A percentile compares a stretch with the other conserved stretches of the same genome.
Conservation (phyloP, 1,284 basidiomycete genomes). For the Caloboletus inedulis region DNA sequence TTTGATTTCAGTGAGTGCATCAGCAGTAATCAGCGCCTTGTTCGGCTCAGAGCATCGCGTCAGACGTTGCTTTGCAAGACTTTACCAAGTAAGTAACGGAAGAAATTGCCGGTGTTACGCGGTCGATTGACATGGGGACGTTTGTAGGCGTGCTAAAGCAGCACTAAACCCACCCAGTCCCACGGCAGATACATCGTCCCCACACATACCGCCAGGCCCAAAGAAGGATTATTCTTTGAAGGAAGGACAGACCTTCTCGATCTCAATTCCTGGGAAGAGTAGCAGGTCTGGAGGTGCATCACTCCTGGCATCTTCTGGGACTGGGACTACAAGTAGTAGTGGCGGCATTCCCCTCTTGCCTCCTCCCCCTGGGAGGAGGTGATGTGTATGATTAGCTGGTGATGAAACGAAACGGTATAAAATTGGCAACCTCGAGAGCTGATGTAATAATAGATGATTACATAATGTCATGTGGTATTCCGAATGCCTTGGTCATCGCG, state of each 20-base stretch:
- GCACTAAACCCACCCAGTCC: constrained; percentile 52
- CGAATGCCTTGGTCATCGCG: constrained; percentile 8
- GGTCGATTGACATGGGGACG: not conserved
- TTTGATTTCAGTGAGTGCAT: constrained; percentile 84
- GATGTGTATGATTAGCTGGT: not conserved
- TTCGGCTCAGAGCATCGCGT: constrained; percentile 4
- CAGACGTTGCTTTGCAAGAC: constrained; percentile 93
- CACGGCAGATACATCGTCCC: constrained; percentile 43
- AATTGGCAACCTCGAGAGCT: not conserved
- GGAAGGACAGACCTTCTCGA: constrained; percentile 94
- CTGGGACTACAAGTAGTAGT: constrained; percentile 24
- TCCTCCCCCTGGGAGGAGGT: constrained; percentile 59
- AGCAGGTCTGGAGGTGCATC: constrained; percentile 33
- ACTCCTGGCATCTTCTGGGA: constrained; percentile 36
- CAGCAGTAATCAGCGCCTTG: not conserved
- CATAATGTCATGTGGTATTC: constrained; percentile 12
- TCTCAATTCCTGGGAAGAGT: constrained; percentile 78
- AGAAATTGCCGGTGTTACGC: not conserved
- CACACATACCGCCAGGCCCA: constrained; percentile 68
- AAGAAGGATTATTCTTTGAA: constrained; percentile 96
- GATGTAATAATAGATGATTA: constrained; percentile 21
- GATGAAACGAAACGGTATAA: too few species aligned
- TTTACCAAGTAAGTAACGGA: constrained; percentile 73
- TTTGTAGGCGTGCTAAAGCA: constrained; percentile 59
- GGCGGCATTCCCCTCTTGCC: constrained; percentile 64